Percentiles rank a stretch among this genome's conserved stretches.
phyloP scores from a whole-genome alignment of 257 asterid species.

The Forsythia viridissima region DNA sequence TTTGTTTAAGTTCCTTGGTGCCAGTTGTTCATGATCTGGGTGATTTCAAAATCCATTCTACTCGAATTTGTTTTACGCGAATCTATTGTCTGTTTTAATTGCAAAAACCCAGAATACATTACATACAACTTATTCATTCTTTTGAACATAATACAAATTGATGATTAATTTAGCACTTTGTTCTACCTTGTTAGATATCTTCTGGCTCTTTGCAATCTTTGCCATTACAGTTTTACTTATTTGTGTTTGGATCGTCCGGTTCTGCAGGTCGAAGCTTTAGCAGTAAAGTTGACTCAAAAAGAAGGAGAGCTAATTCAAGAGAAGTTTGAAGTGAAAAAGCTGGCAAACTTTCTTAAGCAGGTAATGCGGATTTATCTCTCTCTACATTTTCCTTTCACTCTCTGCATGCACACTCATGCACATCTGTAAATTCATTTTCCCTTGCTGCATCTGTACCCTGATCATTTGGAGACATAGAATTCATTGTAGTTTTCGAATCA shows the following conservation, averaged over 20 bases:
- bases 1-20: not conserved
- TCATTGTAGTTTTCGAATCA: not conserved
- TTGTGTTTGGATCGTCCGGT: not conserved
- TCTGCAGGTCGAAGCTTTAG: slow-evolving; percentile 94
- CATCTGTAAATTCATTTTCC: not conserved
- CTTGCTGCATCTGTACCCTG: not conserved
- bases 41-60: not conserved
- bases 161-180: not conserved
- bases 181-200: not conserved
- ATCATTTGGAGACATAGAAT: not conserved
- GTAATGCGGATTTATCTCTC: slow-evolving; percentile 26
- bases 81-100: not conserved
- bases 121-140: not conserved
- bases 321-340: slow-evolving; percentile 94
- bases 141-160: not conserved
- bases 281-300: slow-evolving; percentile 83
- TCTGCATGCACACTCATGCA: not conserved
- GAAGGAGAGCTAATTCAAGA: slow-evolving; percentile 89
- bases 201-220: not conserved
- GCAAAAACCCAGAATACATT: not conserved
- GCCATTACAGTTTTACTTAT: not conserved
- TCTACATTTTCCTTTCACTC: not conserved
- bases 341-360: slow-evolving; percentile 93
- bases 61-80: not conserved
- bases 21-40: not conserved